Evolutionary conservation across 1,284 basidiomycete species (phyloP), one percentile per base, ranked within the genome.

Genomic region (Tylopilus sp.): DNA sequence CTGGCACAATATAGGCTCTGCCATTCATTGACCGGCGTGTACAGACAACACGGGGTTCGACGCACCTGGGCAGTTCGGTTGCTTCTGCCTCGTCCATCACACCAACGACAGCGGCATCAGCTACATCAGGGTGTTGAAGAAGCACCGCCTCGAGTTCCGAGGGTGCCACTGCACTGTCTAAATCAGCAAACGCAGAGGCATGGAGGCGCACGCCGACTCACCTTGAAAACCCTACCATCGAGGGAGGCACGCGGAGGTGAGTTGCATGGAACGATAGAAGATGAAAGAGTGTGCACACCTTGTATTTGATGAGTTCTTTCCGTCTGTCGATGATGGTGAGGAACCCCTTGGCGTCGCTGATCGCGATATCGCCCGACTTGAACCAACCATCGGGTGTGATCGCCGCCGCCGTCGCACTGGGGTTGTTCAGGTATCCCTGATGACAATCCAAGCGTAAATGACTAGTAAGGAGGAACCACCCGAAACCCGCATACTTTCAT

Each of bases 291-390:
- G 10, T 24, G 13, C 22, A 15, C 33, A 76, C 85, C 74, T 88
- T 88, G 71, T 92, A 92, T 68, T 93, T 92, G 74, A 94, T 90
- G 31, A 93, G 71, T 65, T 93, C 91, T 62, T 93, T 93, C 58
- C 83, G 78, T 40, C 88, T 70, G 62, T 90, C 87, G 2, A 89
- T 81, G 47, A 89, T 83, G 43, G 73, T 78, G 59, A 79, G 85
- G 58, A 73, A 85, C 0, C 89, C 90, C 2, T 90, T 82, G 4
- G 68, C 59, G 58, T 90, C 86, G 10, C 79, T 68, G 13, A 79
- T 69, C 0, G 79, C 84, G 42, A 92, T 80, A 68, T 94, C 91
- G 2, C 91, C 91, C 0, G 90, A 94, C 76, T 88, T 90, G 76
- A 92, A 88, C 88, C 88, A 94, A 4, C 82, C 79, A 54, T 89